A percentile compares a stretch with the other conserved stretches of the same genome.
Evolutionary conservation across 192 early-diverging fungal species (phyloP).

Genomic region (Cladochytrium replicatum): DNA sequence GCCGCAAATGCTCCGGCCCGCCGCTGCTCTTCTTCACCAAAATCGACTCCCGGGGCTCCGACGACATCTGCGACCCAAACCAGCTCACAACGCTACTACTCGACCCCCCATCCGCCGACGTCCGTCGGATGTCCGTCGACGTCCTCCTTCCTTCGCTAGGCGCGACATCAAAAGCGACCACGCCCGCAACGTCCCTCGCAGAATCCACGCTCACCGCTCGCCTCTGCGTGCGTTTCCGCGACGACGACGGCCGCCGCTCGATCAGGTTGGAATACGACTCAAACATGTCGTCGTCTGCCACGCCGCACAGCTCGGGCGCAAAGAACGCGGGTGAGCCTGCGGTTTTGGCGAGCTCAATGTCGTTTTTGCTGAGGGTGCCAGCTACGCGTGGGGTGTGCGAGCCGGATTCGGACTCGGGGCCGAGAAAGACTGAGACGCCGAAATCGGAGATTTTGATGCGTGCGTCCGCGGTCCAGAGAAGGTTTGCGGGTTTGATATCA

Average conservation of each 20-base stretch:
- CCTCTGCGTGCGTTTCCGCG: too few species aligned
- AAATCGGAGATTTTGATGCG: constrained; percentile 97
- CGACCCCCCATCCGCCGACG: too few species aligned
- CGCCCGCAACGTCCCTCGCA: too few species aligned
- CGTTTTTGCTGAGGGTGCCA: constrained; percentile 27
- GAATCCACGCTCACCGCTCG: too few species aligned
- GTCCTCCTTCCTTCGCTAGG: too few species aligned
- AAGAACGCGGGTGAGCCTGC: constrained; percentile 96
- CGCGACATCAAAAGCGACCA: too few species aligned
- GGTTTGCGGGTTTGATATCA: constrained; percentile 97
- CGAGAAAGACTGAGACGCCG: constrained; percentile 86
- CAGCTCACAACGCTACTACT: too few species aligned
- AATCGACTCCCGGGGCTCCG: too few species aligned
- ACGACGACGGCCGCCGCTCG: neutral
- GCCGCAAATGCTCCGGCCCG: too few species aligned
- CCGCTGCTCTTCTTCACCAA: too few species aligned
- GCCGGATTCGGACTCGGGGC: constrained; percentile 1
- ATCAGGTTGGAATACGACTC: neutral
- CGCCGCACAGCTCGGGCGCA: constrained; percentile 91
- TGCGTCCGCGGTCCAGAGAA: constrained; percentile 63
- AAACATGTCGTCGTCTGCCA: constrained; percentile 30
- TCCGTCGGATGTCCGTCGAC: too few species aligned
- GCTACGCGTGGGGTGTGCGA: neutral
- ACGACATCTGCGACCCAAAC: too few species aligned
- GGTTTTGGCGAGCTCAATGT: constrained; percentile 85